Conservation (phyloP, 768 basidiomycete species). For the Mycena capillaripes region DNA sequence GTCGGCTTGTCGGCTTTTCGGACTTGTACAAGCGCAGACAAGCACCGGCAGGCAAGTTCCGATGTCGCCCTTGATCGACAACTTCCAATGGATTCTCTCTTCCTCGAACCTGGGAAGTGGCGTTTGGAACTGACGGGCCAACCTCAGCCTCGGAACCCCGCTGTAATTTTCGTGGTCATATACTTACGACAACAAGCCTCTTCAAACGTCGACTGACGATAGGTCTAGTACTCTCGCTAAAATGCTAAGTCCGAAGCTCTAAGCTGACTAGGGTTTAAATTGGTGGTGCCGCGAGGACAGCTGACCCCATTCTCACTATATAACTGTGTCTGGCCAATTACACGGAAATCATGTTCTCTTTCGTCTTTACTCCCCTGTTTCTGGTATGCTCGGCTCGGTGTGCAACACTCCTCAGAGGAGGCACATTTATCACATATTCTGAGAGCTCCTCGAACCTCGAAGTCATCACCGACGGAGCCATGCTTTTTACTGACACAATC, state of each 20-base stretch:
- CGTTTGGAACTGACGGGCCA: too few relatives aligned
- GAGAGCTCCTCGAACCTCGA: conserved; percentile 21
- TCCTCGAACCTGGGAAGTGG: too few relatives aligned
- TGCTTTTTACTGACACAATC: conserved; percentile 28
- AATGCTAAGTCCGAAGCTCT: neutral
- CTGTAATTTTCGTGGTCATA: neutral
- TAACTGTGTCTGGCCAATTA: neutral
- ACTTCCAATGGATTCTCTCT: too few relatives aligned
- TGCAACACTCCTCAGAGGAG: conserved; percentile 26
- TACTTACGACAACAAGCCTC: neutral
- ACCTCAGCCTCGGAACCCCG: too few relatives aligned
- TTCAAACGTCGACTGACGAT: too few relatives aligned
- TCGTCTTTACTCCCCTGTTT: neutral
- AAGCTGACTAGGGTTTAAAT: neutral
- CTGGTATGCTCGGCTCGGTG: conserved; percentile 12
- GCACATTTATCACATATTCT: conserved; percentile 28
- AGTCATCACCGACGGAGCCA: conserved; percentile 26
- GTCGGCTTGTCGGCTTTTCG: too few relatives aligned
- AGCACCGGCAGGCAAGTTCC: too few relatives aligned
- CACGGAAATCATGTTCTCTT: conserved; percentile 10
- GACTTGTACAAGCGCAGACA: too few relatives aligned
- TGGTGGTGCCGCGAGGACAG: neutral
- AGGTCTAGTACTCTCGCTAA: neutral
- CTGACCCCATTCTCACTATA: neutral
- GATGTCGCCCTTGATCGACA: too few relatives aligned